phyloP scores from a whole-genome alignment of 495 filamentous ascomycete genomes.

The Durotheca rogersii region DNA sequence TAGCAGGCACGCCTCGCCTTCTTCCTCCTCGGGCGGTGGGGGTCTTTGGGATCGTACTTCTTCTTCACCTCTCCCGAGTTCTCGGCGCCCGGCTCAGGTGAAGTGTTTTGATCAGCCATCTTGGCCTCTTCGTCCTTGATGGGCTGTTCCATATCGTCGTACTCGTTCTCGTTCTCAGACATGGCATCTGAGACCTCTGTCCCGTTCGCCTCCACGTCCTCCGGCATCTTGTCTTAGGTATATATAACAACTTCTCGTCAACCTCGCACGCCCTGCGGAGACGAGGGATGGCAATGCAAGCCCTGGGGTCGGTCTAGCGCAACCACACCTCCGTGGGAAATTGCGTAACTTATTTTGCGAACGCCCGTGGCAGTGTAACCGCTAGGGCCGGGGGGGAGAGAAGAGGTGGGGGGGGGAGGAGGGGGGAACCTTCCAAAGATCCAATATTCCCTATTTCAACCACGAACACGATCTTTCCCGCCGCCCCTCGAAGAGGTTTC shows the following conservation, averaged over 20 bases:
- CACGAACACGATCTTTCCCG: slow-evolving; percentile 26
- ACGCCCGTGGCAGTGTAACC: slow-evolving; percentile 29
- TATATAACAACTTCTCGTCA: slow-evolving; percentile 40
- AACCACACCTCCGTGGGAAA: slow-evolving; percentile 38
- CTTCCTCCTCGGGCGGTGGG: slow-evolving; percentile 83
- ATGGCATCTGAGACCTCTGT: slow-evolving; percentile 55
- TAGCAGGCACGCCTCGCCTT: slow-evolving; percentile 94
- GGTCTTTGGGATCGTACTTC: slow-evolving; percentile 77
- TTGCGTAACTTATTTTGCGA: slow-evolving; percentile 27
- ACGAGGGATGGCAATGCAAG: slow-evolving; percentile 40
- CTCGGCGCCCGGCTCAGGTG: slow-evolving; percentile 45
- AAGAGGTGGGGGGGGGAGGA: too few species aligned
- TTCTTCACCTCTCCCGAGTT: slow-evolving; percentile 53
- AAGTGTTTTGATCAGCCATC: slow-evolving; percentile 55
- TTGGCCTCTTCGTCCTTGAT: slow-evolving; percentile 60
- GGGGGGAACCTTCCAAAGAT: slow-evolving; percentile 3
- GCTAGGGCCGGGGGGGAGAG: slow-evolving; percentile 15
- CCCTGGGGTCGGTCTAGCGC: slow-evolving; percentile 34
- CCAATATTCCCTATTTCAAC: slow-evolving; percentile 25
- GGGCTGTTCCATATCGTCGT: slow-evolving; percentile 45
- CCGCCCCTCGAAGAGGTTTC: slow-evolving; percentile 27
- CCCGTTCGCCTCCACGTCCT: slow-evolving; percentile 45
- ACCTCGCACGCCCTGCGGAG: slow-evolving; percentile 16
- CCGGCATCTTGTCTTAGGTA: slow-evolving; percentile 49
- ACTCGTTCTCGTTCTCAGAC: slow-evolving; percentile 57